A percentile compares a stretch with the other conserved stretches of the same genome.
Evolutionary conservation across 2,329 filamentous ascomycete genomes (phyloP).

Genomic region (Didymosphaeria variabile): DNA sequence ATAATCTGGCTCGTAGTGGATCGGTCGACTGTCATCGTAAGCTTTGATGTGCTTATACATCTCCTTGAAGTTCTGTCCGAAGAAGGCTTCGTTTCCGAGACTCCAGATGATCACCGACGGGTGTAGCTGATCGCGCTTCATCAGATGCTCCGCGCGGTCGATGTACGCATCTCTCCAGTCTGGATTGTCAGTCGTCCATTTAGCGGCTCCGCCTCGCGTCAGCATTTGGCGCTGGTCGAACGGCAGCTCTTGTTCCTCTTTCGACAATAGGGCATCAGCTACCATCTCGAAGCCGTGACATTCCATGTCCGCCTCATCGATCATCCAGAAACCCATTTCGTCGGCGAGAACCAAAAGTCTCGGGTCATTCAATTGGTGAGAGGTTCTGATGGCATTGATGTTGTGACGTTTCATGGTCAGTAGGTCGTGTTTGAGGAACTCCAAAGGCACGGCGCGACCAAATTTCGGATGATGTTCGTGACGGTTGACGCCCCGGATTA

Average conservation of each 20-base stretch:
- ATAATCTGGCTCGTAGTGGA: conserved; percentile 74
- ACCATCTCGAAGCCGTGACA: conserved; percentile 56
- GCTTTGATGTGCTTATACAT: conserved; percentile 72
- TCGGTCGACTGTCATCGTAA: conserved; percentile 65
- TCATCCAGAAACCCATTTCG: conserved; percentile 73
- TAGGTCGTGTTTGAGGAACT: conserved; percentile 69
- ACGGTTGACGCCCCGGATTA: conserved; percentile 71
- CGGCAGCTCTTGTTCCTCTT: conserved; percentile 55
- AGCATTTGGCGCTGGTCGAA: conserved; percentile 69
- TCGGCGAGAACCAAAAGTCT: conserved; percentile 68
- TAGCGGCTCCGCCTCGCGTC: conserved; percentile 63
- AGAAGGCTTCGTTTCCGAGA: conserved; percentile 77
- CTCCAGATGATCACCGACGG: conserved; percentile 77
- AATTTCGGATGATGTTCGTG: conserved; percentile 74
- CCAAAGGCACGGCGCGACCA: conserved; percentile 70
- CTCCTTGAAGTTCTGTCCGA: conserved; percentile 71
- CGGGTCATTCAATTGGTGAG: conserved; percentile 73
- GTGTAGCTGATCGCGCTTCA: conserved; percentile 76
- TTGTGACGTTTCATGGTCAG: conserved; percentile 75
- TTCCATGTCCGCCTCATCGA: conserved; percentile 64
- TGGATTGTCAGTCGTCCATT: conserved; percentile 69
- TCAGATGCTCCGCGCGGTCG: conserved; percentile 70
- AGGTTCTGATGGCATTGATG: conserved; percentile 74
- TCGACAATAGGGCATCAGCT: conserved; percentile 36
- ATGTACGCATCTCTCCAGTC: conserved; percentile 71